A percentile compares a stretch with the other conserved stretches of the same genome.
These are phyloP conservation scores for Aspergillus neoniger DNA, from an alignment of 2,329 filamentous ascomycete species.

Conservation along the genomic window DNA sequence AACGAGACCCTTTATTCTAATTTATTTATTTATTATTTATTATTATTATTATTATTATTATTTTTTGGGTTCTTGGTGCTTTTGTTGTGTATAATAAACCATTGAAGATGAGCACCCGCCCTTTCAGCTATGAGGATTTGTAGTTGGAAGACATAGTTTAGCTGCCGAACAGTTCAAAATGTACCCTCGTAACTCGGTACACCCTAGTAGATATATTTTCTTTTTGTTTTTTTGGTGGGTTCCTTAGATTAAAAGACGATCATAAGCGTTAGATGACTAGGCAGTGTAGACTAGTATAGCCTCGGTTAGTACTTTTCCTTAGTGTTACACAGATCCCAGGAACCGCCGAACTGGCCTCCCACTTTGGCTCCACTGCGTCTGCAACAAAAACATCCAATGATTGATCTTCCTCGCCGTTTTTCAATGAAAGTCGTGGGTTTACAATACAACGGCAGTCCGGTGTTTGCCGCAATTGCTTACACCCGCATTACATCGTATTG, in stretches of 20 bases:
- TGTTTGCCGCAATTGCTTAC: too few relatives aligned
- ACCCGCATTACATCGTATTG: too few relatives aligned
- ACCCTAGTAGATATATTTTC: too few relatives aligned
- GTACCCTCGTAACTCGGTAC: too few relatives aligned
- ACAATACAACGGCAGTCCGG: too few relatives aligned
- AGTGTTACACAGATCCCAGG: conserved; percentile 1
- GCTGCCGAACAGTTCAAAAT: background rate
- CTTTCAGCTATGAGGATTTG: too few relatives aligned
- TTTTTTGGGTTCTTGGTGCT: background rate
- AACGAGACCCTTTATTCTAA: background rate
- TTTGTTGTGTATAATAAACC: background rate
- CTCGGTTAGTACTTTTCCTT: background rate
- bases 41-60: too few relatives aligned
- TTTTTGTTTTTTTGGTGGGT: too few relatives aligned
- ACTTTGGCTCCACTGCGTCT: conserved; percentile 3
- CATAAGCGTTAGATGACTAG: background rate
- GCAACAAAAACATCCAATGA: conserved; percentile 1
- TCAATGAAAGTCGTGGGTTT: too few relatives aligned
- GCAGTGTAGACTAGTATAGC: background rate
- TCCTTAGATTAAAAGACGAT: background rate
- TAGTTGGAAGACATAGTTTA: too few relatives aligned
- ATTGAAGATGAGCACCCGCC: too few relatives aligned
- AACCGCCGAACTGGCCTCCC: conserved; percentile 4
- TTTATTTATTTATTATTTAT: background rate
- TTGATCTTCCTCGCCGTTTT: background rate